Base-by-base conservation (phyloP, 2,329 filamentous ascomycete species). In the Trichophyton simii region DNA sequence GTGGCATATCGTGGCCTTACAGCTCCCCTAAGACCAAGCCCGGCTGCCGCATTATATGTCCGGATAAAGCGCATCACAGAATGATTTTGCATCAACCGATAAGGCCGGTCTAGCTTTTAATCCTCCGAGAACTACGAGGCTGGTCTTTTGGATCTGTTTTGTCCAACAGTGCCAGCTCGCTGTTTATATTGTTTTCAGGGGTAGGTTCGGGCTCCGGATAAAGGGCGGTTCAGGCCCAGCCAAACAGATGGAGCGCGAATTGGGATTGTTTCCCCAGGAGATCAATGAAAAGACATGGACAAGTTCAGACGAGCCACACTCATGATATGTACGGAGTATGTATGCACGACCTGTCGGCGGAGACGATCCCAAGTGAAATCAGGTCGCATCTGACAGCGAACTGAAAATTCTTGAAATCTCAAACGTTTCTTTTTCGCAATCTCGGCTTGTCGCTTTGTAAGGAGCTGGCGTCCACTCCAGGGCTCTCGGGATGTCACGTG, bases 11-110 rank as follows among this genome's bases (percentile, higher is more conserved):
- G 46, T 7, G 63, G 63, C 5, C 58, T 57, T 50, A 61, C 28
- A 46, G 18, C 55, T 58, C 46, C 58, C 50, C 61, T 60, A 13
- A 61, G 15, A 25, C 28, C 52, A 58, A 62, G 59, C 22, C 25
- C n/a, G 34, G 44, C 38, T 58, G 42, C 54, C 46, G 60, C 22
- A 57, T 58, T 36, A 31, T 46, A 55, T 57, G 60, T 20, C 48
- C 52, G 62, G 41, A 8, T 42, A 48, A 62, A 61, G 60, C 57
- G 36, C 60, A 64, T 62, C 18, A 55, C 57, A 52, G n/a, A 38
- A 46, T 3, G 34, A 34, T 34, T 54, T n/a, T 25, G 52, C 52
- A 55, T 55, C 28, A 31, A 38, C 13, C n/a, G n/a, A 9, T 11
- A 55, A 55, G 28, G 15, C 52, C 11, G 31, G 15, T 55, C 52